Evolutionary conservation across 257 asterid genomes (phyloP), one percentile per base, ranked within the genome.

Genomic region (Solanum peruvianum): DNA sequence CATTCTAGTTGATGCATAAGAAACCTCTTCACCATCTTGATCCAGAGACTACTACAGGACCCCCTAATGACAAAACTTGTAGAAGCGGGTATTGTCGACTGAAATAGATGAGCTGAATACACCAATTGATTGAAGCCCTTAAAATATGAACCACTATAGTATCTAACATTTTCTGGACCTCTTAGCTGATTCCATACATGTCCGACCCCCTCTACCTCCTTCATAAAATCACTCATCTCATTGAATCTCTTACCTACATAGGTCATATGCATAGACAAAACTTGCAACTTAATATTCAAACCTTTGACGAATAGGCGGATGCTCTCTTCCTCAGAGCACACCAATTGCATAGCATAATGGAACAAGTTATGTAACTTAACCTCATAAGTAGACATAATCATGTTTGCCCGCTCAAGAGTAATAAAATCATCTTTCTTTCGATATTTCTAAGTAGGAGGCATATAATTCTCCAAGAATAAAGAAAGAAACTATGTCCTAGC

Each of bases 1-100:
- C 7, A 16, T 52, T 21, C 0, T 52, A 10, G 62, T 1, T 52
- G 23, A 52, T 52, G 23, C 23, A 52, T 52, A 52, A 52, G 62
- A 52, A 52, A 9, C 23, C 3, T 52, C 23, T 52, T 52, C 4
- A 52, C 23, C 23, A 52, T 52, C 62, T 52, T 52, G 10, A 52
- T 9, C 2, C 2, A 52, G 4, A 52, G 62, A 52, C 20, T 52
- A 0, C 7, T 52, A 23, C 0, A 0, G 10, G 7, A 52, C 4
- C 3, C 62, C 10, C 16, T 6, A 52, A 52, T 16, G 23, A 52
- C 62, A 23, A 52, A 52, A 52, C 62, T 16, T 16, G 23, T 52
- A 52, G 10, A 52, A 52, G 4, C 1, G 62, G 60, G 60, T 21
- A 52, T 52, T 6, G 62, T 52, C 23, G 62, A 52, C 4, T 16